Evolutionary conservation across 2,329 filamentous ascomycete species (phyloP).

Genomic region (Verticillium klebahnii): DNA sequence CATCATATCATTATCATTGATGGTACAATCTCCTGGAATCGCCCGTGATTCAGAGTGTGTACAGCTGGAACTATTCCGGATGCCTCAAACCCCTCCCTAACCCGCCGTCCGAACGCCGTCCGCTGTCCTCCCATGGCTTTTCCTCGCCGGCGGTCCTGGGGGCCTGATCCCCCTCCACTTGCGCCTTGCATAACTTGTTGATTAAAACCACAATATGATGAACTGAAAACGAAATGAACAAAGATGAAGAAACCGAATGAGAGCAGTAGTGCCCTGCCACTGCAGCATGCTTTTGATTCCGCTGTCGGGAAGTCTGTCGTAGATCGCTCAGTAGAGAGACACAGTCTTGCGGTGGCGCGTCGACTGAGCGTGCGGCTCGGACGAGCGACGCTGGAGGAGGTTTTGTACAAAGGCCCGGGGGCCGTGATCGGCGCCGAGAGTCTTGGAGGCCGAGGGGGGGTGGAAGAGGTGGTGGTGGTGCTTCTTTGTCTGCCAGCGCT

Average conservation of each 20-base stretch:
- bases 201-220: neutral
- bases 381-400: conserved; percentile 36
- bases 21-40: neutral
- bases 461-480: conserved; percentile 29
- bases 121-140: neutral
- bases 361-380: conserved; percentile 18
- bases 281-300: neutral
- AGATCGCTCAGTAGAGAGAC: neutral
- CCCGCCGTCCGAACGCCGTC: neutral
- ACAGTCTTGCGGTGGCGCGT: neutral
- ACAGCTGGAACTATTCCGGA: neutral
- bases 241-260: neutral
- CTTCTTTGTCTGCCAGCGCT: conserved; percentile 59
- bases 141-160: neutral
- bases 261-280: neutral
- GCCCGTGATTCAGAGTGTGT: neutral
- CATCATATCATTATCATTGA: neutral
- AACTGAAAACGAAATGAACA: neutral
- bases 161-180: neutral
- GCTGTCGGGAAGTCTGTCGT: neutral
- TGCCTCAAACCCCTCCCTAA: neutral
- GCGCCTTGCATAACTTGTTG: neutral
- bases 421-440: conserved; percentile 23
- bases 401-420: conserved; percentile 31
- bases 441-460: conserved; percentile 26